These are phyloP conservation scores for Leccinum idahoense DNA, from an alignment of 1,284 basidiomycete species.

Conservation along the genomic window DNA sequence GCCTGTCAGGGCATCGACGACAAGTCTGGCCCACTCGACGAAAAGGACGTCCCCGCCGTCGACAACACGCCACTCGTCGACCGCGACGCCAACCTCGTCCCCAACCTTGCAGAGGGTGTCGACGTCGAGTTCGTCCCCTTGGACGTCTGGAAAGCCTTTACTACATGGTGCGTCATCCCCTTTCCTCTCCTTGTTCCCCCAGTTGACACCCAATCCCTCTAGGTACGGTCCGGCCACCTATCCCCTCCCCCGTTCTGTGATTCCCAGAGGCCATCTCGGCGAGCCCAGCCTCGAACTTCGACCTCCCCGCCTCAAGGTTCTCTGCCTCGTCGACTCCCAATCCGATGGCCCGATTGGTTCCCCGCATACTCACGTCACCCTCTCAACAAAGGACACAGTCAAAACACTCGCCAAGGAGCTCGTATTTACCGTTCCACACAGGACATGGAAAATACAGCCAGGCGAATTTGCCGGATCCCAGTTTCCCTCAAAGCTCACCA, in stretches of 20 bases:
- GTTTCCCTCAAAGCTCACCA: constrained; percentile 37
- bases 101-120: constrained; percentile 55
- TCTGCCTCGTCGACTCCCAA: constrained; percentile 38
- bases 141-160: constrained; percentile 67
- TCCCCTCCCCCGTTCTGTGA: constrained; percentile 62
- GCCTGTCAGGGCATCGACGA: constrained; percentile 62
- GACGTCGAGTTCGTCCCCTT: constrained; percentile 78
- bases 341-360: constrained; percentile 21
- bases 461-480: constrained; percentile 36
- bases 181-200: background rate
- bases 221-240: constrained; percentile 68
- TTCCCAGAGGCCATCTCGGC: constrained; percentile 51
- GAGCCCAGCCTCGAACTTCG: constrained; percentile 68
- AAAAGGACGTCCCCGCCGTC: constrained; percentile 66
- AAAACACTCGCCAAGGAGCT: constrained; percentile 38
- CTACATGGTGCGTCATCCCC: constrained; percentile 51
- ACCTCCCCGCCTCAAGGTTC: constrained; percentile 66
- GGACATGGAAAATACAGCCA: constrained; percentile 55
- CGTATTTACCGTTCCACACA: constrained; percentile 38
- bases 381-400: constrained; percentile 51
- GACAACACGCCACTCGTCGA: constrained; percentile 67
- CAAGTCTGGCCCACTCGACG: constrained; percentile 59
- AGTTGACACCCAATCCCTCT: constrained; percentile 7
- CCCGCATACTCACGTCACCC: constrained; percentile 33
- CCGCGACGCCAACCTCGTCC: constrained; percentile 44